phyloP scores from a whole-genome alignment of 2,329 filamentous ascomycete genomes.

The Monosporascus sp. region DNA sequence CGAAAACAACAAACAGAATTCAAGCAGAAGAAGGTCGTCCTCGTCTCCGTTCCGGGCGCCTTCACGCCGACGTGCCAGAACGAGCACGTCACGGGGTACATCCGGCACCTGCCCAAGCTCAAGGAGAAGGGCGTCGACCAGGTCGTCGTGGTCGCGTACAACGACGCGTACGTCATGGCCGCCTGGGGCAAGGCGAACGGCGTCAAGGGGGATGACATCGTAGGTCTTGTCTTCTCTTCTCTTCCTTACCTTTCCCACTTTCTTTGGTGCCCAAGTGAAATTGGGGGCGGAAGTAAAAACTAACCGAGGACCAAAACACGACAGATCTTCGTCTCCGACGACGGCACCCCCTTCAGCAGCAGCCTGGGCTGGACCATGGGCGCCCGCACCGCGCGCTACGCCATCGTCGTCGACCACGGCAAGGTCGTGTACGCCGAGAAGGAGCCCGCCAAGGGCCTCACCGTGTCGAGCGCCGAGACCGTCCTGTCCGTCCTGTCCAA shows the following conservation, averaged over 20 bases:
- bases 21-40: conserved; percentile 51
- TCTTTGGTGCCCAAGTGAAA: too few species aligned
- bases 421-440: conserved; percentile 77
- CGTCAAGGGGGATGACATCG: conserved; percentile 62
- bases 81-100: conserved; percentile 76
- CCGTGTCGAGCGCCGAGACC: conserved; percentile 46
- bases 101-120: conserved; percentile 65
- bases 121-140: conserved; percentile 78
- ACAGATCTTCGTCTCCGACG: conserved; percentile 74
- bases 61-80: conserved; percentile 86
- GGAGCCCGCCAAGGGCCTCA: conserved; percentile 47
- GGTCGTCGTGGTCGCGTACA: conserved; percentile 76
- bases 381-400: conserved; percentile 73
- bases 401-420: conserved; percentile 76
- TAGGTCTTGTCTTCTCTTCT: conserved; percentile 26
- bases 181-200: conserved; percentile 87
- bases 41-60: conserved; percentile 60
- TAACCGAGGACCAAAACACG: too few species aligned
- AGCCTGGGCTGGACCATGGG: conserved; percentile 71
- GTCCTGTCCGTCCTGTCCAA: conserved; percentile 49
- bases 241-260: neutral
- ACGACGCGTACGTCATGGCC: conserved; percentile 83
- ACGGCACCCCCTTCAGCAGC: conserved; percentile 66
- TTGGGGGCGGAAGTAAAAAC: too few species aligned
- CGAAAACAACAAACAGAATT: conserved; percentile 36